Conservation (phyloP, 202 grass and related monocot species). For the Dendrocalamus latiflorus region DNA sequence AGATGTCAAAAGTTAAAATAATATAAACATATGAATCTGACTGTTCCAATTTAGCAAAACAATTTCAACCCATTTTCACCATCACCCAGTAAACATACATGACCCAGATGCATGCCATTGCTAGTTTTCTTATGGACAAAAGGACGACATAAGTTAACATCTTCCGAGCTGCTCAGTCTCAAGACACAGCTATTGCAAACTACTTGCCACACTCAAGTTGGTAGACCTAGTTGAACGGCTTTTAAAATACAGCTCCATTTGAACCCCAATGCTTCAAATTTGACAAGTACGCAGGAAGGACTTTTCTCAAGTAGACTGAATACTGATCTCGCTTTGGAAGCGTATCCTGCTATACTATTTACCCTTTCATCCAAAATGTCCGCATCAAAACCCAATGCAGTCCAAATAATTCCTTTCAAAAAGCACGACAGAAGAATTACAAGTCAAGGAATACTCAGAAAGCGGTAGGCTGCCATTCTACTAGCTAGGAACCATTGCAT, state of each 20-base stretch:
- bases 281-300: neutral
- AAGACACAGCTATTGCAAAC: neutral
- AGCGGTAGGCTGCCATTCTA: conserved; percentile 6
- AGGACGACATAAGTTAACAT: neutral
- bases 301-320: neutral
- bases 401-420: neutral
- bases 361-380: conserved; percentile 14
- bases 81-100: neutral
- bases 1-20: neutral
- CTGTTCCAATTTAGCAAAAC: neutral
- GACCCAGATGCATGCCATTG: neutral
- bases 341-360: conserved; percentile 1
- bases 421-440: neutral
- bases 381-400: neutral
- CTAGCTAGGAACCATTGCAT: conserved; percentile 18
- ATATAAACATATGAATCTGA: neutral
- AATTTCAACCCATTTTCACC: neutral
- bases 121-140: neutral
- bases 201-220: neutral
- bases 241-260: neutral
- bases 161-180: neutral
- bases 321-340: conserved; percentile 14
- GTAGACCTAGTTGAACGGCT: neutral
- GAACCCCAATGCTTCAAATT: neutral
- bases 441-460: conserved; percentile 7